Conservation (phyloP, 1,284 basidiomycete species). For the Marasmius fiardii region DNA sequence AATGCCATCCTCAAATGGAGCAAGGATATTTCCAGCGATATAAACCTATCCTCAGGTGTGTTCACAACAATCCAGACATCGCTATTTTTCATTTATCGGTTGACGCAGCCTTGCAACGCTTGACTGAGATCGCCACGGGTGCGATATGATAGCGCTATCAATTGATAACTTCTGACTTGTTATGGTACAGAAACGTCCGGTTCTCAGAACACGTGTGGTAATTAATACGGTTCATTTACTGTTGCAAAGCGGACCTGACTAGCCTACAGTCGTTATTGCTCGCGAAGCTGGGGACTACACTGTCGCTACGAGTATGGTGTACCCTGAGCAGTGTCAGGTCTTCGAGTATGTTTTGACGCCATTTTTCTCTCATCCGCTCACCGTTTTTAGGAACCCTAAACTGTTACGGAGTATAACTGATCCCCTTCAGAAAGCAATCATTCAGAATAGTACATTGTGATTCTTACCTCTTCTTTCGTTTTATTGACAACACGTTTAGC, state of each 20-base stretch:
- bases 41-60: slow-evolving; percentile 58
- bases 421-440: slow-evolving; percentile 60
- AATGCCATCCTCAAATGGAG: slow-evolving; percentile 67
- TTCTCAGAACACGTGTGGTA: slow-evolving; percentile 60
- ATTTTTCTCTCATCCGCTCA: not conserved
- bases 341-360: slow-evolving; percentile 44
- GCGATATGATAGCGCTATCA: slow-evolving; percentile 12
- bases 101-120: slow-evolving; percentile 49
- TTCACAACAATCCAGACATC: not conserved
- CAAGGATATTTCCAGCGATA: slow-evolving; percentile 69
- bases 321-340: slow-evolving; percentile 60
- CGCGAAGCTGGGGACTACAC: slow-evolving; percentile 67
- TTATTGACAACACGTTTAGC: slow-evolving; percentile 32
- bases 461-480: not conserved
- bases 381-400: slow-evolving; percentile 47
- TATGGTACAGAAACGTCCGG: slow-evolving; percentile 51
- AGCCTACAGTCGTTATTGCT: slow-evolving; percentile 50
- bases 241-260: no score
- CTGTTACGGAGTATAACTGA: slow-evolving; percentile 56
- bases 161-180: not conserved
- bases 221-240: no score
- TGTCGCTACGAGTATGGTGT: slow-evolving; percentile 60
- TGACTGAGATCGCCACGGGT: slow-evolving; percentile 71
- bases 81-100: slow-evolving; percentile 9
- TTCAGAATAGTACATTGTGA: slow-evolving; percentile 51